phyloP scores from a whole-genome alignment of 2,329 filamentous ascomycete genomes.

The Xylariaceae sp. region DNA sequence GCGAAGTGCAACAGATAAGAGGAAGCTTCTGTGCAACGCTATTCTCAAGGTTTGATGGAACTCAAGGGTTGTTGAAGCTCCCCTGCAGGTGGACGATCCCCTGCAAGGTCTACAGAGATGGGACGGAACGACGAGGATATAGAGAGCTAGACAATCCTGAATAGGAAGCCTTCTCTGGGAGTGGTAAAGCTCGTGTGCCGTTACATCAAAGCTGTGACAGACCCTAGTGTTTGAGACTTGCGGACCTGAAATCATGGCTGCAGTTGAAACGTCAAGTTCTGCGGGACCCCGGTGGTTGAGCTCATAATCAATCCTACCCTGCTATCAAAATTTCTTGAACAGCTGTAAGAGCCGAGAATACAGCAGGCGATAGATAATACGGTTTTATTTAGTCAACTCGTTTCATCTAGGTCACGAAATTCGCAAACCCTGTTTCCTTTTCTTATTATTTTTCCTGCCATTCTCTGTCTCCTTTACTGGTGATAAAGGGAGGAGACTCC shows the following conservation, averaged over 20 bases:
- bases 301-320: too few relatives aligned
- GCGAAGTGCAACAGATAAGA: background rate
- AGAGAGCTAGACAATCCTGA: constrained; percentile 6
- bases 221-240: constrained; percentile 8
- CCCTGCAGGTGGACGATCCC: constrained; percentile 17
- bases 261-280: constrained; percentile 16
- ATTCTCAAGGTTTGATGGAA: constrained; percentile 6
- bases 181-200: background rate
- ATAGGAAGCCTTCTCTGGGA: background rate
- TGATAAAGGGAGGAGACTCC: too few relatives aligned
- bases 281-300: constrained; percentile 7
- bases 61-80: constrained; percentile 12
- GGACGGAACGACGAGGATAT: constrained; percentile 24
- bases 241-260: constrained; percentile 12
- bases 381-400: too few relatives aligned
- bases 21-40: constrained; percentile 9
- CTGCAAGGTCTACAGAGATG: constrained; percentile 11
- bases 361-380: too few relatives aligned
- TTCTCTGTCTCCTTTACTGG: too few relatives aligned
- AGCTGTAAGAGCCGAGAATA: too few relatives aligned
- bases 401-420: too few relatives aligned
- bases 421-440: too few relatives aligned
- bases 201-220: constrained; percentile 15
- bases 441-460: too few relatives aligned
- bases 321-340: too few relatives aligned